Percentiles rank a stretch among this genome's conserved stretches.
Conservation (phyloP, 2,329 filamentous ascomycete species). For the Scytalidium lignicola region DNA sequence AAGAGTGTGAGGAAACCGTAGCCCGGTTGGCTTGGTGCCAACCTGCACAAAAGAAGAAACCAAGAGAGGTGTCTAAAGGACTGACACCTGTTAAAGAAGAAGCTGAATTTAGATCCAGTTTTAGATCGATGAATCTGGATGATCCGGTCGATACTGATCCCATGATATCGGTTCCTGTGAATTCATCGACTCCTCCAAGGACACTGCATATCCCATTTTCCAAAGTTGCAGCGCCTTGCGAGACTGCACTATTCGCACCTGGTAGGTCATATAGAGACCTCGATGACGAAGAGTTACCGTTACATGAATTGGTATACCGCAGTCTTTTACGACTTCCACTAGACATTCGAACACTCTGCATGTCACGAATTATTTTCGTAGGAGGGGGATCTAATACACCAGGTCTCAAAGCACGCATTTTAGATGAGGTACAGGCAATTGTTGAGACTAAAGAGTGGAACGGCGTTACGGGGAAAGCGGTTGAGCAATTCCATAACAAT, state of each 20-base stretch:
- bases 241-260: conserved; percentile 67
- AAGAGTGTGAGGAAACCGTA: conserved; percentile 76
- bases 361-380: conserved; percentile 82
- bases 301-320: conserved; percentile 72
- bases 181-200: conserved; percentile 39
- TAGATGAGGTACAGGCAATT: conserved; percentile 67
- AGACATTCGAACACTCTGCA: conserved; percentile 78
- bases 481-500: conserved; percentile 44
- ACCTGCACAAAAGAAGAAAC: conserved; percentile 14
- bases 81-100: conserved; percentile 53
- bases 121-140: conserved; percentile 17
- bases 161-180: conserved; percentile 37
- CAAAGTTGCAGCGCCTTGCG: conserved; percentile 67
- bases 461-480: conserved; percentile 64
- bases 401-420: conserved; percentile 70
- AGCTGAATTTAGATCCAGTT: conserved; percentile 39
- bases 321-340: conserved; percentile 70
- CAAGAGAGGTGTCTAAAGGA: conserved; percentile 22
- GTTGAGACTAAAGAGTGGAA: conserved; percentile 72
- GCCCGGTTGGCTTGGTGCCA: conserved; percentile 75
- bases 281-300: conserved; percentile 80
- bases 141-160: conserved; percentile 10
- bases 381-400: conserved; percentile 76
- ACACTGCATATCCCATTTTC: conserved; percentile 64
- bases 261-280: conserved; percentile 50